Percentiles rank a stretch among this genome's conserved stretches.
Conservation (phyloP, 2,329 filamentous ascomycete species). For the Leptosphaerulina australis region DNA sequence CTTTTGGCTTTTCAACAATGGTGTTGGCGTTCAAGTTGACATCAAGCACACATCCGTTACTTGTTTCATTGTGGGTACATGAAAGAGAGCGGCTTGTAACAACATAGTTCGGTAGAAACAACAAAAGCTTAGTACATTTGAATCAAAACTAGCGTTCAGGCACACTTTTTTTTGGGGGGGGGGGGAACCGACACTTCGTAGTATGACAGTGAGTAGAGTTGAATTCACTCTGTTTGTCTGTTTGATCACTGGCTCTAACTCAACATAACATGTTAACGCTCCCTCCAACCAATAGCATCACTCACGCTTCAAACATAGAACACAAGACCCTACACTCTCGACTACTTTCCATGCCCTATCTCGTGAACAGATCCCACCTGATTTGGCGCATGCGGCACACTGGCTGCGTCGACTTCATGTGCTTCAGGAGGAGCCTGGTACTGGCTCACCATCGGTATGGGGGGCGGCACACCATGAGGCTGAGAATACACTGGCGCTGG, state of each 20-base stretch:
- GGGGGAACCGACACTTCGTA: no score
- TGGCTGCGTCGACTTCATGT: constrained; percentile 32
- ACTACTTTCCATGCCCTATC: constrained; percentile 18
- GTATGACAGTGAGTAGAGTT: no score
- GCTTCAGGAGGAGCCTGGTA: constrained; percentile 17
- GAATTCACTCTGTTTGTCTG: no score
- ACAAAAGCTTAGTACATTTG: neutral
- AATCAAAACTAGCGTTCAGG: no score
- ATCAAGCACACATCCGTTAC: constrained; percentile 10
- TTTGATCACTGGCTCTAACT: no score
- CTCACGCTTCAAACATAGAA: neutral
- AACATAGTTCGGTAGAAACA: constrained; percentile 2
- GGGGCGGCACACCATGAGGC: constrained; percentile 13
- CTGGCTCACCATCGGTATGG: constrained; percentile 11
- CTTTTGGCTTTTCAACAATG: constrained; percentile 9
- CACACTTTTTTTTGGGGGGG: no score
- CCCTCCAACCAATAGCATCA: no score
- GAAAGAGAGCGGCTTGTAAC: constrained; percentile 7
- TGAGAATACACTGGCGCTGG: constrained; percentile 34
- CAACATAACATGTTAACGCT: no score
- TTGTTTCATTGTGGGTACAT: constrained; percentile 11
- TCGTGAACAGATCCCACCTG: constrained; percentile 24
- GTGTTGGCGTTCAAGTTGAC: constrained; percentile 12
- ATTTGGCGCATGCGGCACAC: constrained; percentile 13
- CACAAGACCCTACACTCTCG: neutral